Percentiles rank a stretch among this genome's conserved stretches.
Conservation (phyloP, 2,329 filamentous ascomycete species). For the Plenodomus biglobosus region DNA sequence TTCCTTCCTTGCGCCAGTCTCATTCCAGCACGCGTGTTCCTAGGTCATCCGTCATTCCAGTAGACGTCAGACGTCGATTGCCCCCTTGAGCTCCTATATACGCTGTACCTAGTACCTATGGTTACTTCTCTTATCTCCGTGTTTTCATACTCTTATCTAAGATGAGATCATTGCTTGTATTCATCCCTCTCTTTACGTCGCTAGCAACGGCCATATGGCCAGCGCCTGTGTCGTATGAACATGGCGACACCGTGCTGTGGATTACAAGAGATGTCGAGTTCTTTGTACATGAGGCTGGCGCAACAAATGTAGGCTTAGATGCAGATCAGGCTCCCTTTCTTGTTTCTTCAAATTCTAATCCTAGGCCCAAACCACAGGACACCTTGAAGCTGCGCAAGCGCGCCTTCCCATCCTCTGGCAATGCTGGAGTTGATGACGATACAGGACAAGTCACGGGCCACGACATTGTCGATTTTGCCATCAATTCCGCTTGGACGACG, state of each 20-base stretch:
- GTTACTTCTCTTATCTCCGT: neutral
- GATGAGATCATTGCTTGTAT: constrained; percentile 28
- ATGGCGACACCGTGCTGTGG: constrained; percentile 46
- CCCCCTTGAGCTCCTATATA: neutral
- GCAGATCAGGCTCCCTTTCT: constrained; percentile 16
- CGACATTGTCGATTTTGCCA: constrained; percentile 50
- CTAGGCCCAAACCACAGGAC: constrained; percentile 9
- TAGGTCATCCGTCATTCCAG: neutral
- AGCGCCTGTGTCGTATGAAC: constrained; percentile 41
- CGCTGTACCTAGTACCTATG: no score
- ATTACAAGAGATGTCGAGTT: constrained; percentile 31
- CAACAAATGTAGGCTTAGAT: constrained; percentile 34
- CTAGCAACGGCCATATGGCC: constrained; percentile 49
- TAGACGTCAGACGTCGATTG: neutral
- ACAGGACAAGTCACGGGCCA: constrained; percentile 49
- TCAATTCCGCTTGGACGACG: constrained; percentile 59
- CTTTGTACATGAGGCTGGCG: constrained; percentile 32
- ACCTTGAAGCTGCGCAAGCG: constrained; percentile 12
- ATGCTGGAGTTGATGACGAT: neutral
- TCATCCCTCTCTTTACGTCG: constrained; percentile 20
- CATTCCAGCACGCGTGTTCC: neutral
- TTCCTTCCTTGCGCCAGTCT: neutral
- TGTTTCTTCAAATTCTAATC: constrained; percentile 25
- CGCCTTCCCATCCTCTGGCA: constrained; percentile 9
- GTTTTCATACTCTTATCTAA: neutral